phyloP scores from a whole-genome alignment of 1,139 yeast species.

The Yamadazyma sp. region DNA sequence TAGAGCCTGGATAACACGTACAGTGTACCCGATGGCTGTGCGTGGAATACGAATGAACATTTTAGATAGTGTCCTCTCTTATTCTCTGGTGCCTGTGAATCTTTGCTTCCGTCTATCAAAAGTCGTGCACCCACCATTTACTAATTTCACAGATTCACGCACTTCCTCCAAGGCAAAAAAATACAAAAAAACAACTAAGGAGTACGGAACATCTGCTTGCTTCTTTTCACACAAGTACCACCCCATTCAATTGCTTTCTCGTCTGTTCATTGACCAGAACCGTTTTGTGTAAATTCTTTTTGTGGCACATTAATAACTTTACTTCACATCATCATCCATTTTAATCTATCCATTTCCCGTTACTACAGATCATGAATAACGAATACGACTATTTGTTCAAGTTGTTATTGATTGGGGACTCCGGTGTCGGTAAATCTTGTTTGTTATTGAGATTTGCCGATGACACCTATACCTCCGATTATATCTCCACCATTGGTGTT shows the following conservation, averaged over 20 bases:
- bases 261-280: background rate
- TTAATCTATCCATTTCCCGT: background rate
- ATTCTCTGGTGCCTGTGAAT: too few relatives aligned
- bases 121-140: background rate
- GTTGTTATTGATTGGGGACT: slow-evolving; percentile 91
- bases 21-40: too few relatives aligned
- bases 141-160: background rate
- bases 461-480: slow-evolving; percentile 95
- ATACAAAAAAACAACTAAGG: slow-evolving; percentile 2
- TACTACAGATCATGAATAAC: slow-evolving; percentile 54
- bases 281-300: background rate
- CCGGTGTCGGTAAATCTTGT: slow-evolving; percentile 98
- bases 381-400: slow-evolving; percentile 97
- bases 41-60: too few relatives aligned
- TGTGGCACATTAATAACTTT: too few relatives aligned
- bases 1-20: too few relatives aligned
- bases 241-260: background rate
- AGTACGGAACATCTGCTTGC: background rate
- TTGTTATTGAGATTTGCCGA: slow-evolving; percentile 93
- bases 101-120: too few relatives aligned
- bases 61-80: too few relatives aligned
- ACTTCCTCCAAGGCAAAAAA: slow-evolving; percentile 1
- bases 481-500: slow-evolving; percentile 96
- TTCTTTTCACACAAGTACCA: background rate
- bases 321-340: background rate